Evolutionary conservation across 2,329 filamentous ascomycete genomes (phyloP), one percentile per base, ranked within the genome.

Genomic region (Herpotrichia juniperi): DNA sequence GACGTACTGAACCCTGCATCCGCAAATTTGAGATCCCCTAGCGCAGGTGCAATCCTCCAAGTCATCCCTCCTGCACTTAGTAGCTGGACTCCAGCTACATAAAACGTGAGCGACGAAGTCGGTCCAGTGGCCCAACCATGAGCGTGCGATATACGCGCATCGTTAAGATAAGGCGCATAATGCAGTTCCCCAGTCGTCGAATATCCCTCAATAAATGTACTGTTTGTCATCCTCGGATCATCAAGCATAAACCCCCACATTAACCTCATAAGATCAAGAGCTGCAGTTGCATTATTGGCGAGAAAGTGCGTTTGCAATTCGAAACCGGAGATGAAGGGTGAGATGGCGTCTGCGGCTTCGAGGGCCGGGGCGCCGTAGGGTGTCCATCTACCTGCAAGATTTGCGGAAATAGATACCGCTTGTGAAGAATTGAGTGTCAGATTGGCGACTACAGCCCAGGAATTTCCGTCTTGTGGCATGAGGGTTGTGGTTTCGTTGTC

Each of bases 201-300:
- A 47, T 81, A 82, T 0, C 81, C 80, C 59, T 83, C 81, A 48
- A 81, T 79, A 45, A 82, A 81, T 0, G 79, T 81, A 0, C 72
- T 76, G 42, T 82, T 79, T 1, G 80, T 83, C 78, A 82, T 81
- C 30, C 78, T 72, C 0, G 79, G 75, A 48, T 82, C 78, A 14
- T 82, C 73, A 4, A 84, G 75, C 81, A 84, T 83, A 58, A 81
- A 84, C 0, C 77, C 80, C 80, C 81, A 84, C 62, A 79, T 75
- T 2, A 78, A 54, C 6, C 76, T 63, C 54, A 81, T 79, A 4
- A 81, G 63, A 2, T 69, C 76, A 1, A 81, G 64, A 0, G 75
- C 78, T 1, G 68, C 67, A 24, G 69, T 64, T 0, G 74, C 61
- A 28, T 79, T 73, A 5, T 63, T 65, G 0, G 78, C 78, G 7